Conservation (phyloP, 2,329 filamentous ascomycete species). For the Epichloe gansuensis region DNA sequence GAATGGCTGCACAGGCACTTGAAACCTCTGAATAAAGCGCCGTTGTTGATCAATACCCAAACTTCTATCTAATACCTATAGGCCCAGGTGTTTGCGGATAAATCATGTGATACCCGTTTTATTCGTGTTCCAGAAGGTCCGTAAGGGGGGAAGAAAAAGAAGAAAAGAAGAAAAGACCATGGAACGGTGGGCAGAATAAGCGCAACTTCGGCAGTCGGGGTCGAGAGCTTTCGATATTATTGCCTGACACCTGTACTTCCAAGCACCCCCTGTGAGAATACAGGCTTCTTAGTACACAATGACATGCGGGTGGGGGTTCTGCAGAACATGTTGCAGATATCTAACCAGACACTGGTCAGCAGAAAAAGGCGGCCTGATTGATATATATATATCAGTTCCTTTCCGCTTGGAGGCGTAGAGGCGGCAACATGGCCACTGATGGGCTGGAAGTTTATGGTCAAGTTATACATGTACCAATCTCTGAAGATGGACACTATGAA, state of each 20-base stretch:
- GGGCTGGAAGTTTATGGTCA: background rate
- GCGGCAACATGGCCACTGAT: background rate
- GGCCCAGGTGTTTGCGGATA: background rate
- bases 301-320: too few relatives aligned
- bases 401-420: background rate
- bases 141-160: background rate
- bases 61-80: background rate
- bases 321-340: too few relatives aligned
- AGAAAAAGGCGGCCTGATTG: background rate
- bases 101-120: background rate
- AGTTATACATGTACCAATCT: background rate
- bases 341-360: too few relatives aligned
- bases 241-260: slow-evolving; percentile 1
- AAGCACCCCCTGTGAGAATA: background rate
- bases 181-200: background rate
- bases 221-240: background rate
- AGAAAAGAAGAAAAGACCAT: background rate
- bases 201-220: slow-evolving; percentile 2
- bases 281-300: background rate
- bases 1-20: background rate
- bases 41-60: slow-evolving; percentile 2
- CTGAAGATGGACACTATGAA: background rate
- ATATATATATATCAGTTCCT: background rate
- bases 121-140: background rate
- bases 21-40: background rate